Evolutionary conservation across 495 filamentous ascomycete genomes (phyloP), one percentile per base, ranked within the genome.

Genomic region (Penicillium psychrofluorescens): DNA sequence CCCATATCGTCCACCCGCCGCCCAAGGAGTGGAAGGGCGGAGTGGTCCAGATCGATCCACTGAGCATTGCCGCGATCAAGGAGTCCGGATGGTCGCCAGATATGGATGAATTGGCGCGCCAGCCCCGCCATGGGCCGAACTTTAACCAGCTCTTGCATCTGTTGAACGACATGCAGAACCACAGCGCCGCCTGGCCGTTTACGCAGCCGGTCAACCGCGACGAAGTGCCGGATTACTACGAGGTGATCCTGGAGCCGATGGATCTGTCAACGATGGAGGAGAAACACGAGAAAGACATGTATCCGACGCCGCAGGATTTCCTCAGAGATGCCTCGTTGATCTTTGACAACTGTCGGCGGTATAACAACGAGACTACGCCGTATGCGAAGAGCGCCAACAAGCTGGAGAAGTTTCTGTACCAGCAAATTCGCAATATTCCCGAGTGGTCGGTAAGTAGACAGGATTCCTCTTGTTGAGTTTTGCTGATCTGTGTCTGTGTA

Each of bases 161-260:
- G 7, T 81, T 98, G 50, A 95, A 92, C 62, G 87, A 95, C 59
- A 78, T 98, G 72, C 90, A 95, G 63, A 97, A 95, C 58, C 88
- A 94, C 62, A 79, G 79, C 49, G 81, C 83, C 8, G 84, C 86
- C 10, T 97, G 94, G 92, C 94, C 94, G 2, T 97, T 98, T 71
- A 78, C 90, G 7, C 80, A 88, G 38, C 92, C 92, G 4, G 92
- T 98, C 45, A 96, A 95, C 53, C 81, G 83, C 46, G 92, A 98
- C 46, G 92, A 97, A 49, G 92, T 98, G 0, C 79, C 83, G 1
- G 94, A 98, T 59, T 98, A 98, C 70, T 98, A 97, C 71, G 88
- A 95, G 50, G 91, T 97, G 33, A 97, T 98, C 70, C 86, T 89
- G 61, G 88, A 95, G 64, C 94, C 92, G 10, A 98, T 98, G 92